These are phyloP conservation scores for Guyanaporus albipodus DNA, from an alignment of 768 basidiomycete species.

Conservation along the genomic window DNA sequence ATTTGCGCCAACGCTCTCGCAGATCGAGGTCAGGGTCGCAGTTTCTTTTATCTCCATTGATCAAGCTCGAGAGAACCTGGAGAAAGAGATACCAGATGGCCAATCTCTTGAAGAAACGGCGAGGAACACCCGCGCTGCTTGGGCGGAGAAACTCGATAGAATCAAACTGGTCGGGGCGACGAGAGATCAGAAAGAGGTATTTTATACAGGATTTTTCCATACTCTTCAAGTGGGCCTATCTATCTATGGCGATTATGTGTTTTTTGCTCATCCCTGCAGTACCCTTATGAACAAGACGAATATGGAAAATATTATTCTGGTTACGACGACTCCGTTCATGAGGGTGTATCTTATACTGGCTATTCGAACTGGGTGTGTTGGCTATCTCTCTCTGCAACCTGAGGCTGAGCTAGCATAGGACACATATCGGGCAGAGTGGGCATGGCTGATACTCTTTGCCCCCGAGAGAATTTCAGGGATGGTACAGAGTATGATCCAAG, in stretches of 20 bases:
- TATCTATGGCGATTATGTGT: neutral
- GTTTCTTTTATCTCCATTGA: constrained; percentile 73
- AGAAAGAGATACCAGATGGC: constrained; percentile 45
- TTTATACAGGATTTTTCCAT: constrained; percentile 64
- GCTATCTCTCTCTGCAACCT: neutral
- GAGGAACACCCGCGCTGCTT: constrained; percentile 42
- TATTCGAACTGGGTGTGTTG: constrained; percentile 71
- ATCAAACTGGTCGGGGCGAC: constrained; percentile 49
- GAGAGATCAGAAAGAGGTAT: constrained; percentile 42
- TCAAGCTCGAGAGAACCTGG: constrained; percentile 54
- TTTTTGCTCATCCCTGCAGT: constrained; percentile 38
- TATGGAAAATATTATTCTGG: constrained; percentile 69
- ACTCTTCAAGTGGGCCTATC: constrained; percentile 52
- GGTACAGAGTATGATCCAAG: constrained; percentile 76
- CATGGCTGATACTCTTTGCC: constrained; percentile 71
- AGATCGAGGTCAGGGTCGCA: constrained; percentile 56
- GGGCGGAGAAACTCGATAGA: constrained; percentile 55
- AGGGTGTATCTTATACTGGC: constrained; percentile 70
- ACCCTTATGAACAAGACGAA: constrained; percentile 74
- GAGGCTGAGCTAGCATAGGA: constrained; percentile 43
- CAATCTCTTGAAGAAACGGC: constrained; percentile 51
- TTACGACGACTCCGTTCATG: constrained; percentile 63
- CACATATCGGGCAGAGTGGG: constrained; percentile 75
- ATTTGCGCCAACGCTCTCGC: constrained; percentile 34
- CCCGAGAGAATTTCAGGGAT: constrained; percentile 75